A percentile compares a stretch with the other conserved stretches of the same genome.
phyloP scores from a whole-genome alignment of 768 basidiomycete species.

The Tylopilus sp. region DNA sequence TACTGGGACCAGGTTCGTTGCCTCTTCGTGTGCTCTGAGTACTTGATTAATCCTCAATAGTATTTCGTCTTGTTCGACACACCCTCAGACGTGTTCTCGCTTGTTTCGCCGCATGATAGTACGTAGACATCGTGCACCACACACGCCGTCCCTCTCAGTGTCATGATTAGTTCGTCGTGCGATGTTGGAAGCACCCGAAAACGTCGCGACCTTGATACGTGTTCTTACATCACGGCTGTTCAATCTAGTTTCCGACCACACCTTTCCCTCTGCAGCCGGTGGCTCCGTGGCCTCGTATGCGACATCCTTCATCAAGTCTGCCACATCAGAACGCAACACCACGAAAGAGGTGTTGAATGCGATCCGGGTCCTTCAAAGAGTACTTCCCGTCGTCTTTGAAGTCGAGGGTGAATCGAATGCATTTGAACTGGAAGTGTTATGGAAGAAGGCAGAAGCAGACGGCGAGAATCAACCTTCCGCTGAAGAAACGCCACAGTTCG shows the following conservation, averaged over 20 bases:
- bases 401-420: constrained; percentile 65
- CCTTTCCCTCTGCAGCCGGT: constrained; percentile 61
- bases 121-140: constrained; percentile 37
- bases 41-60: constrained; percentile 36
- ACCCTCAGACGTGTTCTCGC: constrained; percentile 85
- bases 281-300: constrained; percentile 64
- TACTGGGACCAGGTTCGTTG: constrained; percentile 85
- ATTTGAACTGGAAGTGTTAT: constrained; percentile 80
- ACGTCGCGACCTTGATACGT: constrained; percentile 77
- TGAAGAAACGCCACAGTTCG: constrained; percentile 60
- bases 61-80: constrained; percentile 86
- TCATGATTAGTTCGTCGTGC: constrained; percentile 68
- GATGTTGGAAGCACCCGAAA: constrained; percentile 78
- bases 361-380: constrained; percentile 82
- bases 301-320: constrained; percentile 64
- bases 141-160: constrained; percentile 8
- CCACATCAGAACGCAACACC: constrained; percentile 56
- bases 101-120: constrained; percentile 86
- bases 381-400: constrained; percentile 89
- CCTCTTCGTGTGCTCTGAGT: neutral
- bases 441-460: constrained; percentile 62
- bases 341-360: constrained; percentile 91
- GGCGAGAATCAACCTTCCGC: constrained; percentile 28
- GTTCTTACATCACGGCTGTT: constrained; percentile 67
- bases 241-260: constrained; percentile 75